Evolutionary conservation across 805 yeast species (phyloP).

Genomic region (Candida dajiaensis): DNA sequence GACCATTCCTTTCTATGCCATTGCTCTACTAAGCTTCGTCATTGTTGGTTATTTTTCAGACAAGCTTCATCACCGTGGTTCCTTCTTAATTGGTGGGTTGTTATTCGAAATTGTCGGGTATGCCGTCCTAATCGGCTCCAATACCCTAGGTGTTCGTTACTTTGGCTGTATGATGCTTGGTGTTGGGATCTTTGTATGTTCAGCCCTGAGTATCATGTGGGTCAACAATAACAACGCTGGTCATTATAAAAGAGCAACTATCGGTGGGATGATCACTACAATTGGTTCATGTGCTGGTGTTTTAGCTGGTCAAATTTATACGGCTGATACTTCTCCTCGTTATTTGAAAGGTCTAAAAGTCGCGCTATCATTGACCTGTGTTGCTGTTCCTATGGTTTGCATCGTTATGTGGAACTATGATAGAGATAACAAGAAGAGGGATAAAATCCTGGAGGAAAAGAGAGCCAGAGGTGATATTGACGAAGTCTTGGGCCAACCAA

Average conservation of each 20-base stretch:
- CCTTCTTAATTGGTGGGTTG: constrained; percentile 30
- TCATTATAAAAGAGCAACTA: constrained; percentile 34
- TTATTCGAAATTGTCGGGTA: constrained; percentile 28
- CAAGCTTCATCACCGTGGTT: constrained; percentile 28
- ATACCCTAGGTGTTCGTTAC: constrained; percentile 30
- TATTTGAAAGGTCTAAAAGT: constrained; percentile 29
- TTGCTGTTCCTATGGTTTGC: constrained; percentile 16
- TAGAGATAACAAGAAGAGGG: constrained; percentile 15
- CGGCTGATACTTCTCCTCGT: constrained; percentile 32
- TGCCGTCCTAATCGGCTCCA: constrained; percentile 27
- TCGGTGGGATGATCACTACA: constrained; percentile 31
- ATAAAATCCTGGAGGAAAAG: constrained; percentile 4
- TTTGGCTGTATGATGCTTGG: constrained; percentile 33
- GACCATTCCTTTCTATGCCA: constrained; percentile 38
- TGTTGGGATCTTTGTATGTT: constrained; percentile 34
- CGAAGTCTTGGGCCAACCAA: constrained; percentile 13
- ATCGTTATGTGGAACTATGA: constrained; percentile 15
- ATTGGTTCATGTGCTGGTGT: constrained; percentile 33
- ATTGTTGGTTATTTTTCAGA: constrained; percentile 27
- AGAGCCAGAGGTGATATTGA: constrained; percentile 8
- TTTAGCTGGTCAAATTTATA: constrained; percentile 32
- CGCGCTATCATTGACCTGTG: constrained; percentile 17
- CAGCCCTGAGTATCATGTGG: constrained; percentile 35
- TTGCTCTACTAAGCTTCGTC: constrained; percentile 28
- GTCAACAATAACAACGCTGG: constrained; percentile 35